These are phyloP conservation scores for Arxiozyma bovina DNA, from an alignment of 1,139 yeast species.

Conservation along the genomic window DNA sequence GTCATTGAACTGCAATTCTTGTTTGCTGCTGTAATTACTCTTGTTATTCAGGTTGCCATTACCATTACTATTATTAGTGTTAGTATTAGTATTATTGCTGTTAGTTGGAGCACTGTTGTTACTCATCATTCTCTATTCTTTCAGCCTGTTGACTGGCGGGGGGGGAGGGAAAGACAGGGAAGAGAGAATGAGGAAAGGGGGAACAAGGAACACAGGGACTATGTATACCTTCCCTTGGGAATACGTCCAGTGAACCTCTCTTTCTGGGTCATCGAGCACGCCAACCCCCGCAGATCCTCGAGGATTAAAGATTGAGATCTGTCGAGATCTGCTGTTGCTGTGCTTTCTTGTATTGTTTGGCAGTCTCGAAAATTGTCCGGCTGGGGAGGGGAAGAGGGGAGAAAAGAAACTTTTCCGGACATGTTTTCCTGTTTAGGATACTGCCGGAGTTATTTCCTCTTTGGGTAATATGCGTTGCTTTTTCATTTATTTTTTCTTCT, in stretches of 20 bases:
- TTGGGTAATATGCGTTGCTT: background rate
- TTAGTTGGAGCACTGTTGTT: background rate
- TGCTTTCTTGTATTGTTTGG: no score
- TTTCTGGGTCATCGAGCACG: background rate
- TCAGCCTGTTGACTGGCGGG: background rate
- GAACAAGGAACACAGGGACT: background rate
- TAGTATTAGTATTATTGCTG: background rate
- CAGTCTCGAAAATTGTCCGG: no score
- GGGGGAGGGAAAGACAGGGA: background rate
- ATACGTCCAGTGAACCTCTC: background rate
- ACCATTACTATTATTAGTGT: background rate
- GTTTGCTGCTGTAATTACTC: background rate
- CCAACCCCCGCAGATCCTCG: no score
- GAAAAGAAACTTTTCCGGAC: background rate
- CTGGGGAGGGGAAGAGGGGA: no score
- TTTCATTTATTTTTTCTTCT: no score
- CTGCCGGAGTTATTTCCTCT: background rate
- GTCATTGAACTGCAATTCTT: constrained; percentile 5
- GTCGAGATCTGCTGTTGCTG: no score
- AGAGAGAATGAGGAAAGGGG: no score
- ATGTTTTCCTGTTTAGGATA: background rate
- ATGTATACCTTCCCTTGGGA: no score
- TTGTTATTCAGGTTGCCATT: background rate
- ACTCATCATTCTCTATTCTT: background rate
- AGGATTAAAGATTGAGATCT: no score